A percentile compares a stretch with the other conserved stretches of the same genome.
Conservation (phyloP, 208 protist species). For the Leptomonas seymouri region DNA sequence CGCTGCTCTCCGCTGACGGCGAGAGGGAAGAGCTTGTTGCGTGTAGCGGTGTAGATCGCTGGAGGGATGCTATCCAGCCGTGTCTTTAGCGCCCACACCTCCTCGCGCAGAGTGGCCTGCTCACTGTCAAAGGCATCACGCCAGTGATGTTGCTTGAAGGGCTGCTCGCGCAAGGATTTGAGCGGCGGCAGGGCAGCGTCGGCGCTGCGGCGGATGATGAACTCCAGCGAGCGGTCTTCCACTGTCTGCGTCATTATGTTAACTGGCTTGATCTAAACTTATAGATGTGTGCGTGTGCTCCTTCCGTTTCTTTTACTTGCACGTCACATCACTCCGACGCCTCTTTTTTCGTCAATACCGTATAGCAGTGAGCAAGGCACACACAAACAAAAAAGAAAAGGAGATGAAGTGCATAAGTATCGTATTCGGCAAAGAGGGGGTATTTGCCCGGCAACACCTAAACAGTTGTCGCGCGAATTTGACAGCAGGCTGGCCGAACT, state of each 20-base stretch:
- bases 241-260: conserved; percentile 31
- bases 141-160: conserved; percentile 58
- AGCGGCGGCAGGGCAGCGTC: conserved; percentile 40
- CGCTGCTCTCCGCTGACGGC: conserved; percentile 37
- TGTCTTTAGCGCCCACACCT: conserved; percentile 67
- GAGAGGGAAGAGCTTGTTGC: conserved; percentile 77
- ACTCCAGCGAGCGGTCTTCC: conserved; percentile 74
- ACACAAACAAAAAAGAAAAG: too few species aligned
- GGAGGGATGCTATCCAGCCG: conserved; percentile 53
- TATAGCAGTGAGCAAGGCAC: too few species aligned
- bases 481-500: too few species aligned
- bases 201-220: conserved; percentile 50
- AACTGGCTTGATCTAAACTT: background rate
- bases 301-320: too few species aligned
- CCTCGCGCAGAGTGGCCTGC: conserved; percentile 41
- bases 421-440: too few species aligned
- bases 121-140: conserved; percentile 76
- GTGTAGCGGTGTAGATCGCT: conserved; percentile 45
- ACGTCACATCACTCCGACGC: too few species aligned
- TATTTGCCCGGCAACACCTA: too few species aligned
- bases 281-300: conserved; percentile 9
- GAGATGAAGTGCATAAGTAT: too few species aligned
- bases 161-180: conserved; percentile 18
- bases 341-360: too few species aligned
- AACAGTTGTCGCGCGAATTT: too few species aligned